Percentiles rank a stretch among this genome's conserved stretches.
These are phyloP conservation scores for Hanseniaspora osmophila DNA, from an alignment of 805 yeast species.

Conservation along the genomic window DNA sequence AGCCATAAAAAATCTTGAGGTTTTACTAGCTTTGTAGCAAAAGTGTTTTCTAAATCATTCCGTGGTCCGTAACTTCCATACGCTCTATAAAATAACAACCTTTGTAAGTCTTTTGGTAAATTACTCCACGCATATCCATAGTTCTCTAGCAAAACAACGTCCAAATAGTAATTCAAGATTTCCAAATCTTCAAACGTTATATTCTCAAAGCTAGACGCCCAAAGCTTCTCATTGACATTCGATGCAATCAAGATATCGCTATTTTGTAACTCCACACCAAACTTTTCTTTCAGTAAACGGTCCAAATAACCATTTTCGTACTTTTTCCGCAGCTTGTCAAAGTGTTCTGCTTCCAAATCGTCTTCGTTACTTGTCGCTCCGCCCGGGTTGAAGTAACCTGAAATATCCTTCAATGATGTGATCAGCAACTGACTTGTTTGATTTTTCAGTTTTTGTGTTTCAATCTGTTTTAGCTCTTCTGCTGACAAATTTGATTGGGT, in stretches of 20 bases:
- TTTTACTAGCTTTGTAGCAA: slow-evolving; percentile 29
- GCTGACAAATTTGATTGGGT: background rate
- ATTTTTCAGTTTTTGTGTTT: background rate
- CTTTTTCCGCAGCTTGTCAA: slow-evolving; percentile 5
- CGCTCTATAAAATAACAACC: slow-evolving; percentile 44
- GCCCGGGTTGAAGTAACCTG: slow-evolving; percentile 2
- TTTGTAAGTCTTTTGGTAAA: slow-evolving; percentile 35
- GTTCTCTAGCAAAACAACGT: slow-evolving; percentile 12
- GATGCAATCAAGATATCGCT: background rate
- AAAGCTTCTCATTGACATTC: background rate
- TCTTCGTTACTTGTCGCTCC: background rate
- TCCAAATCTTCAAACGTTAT: background rate
- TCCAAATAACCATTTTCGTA: background rate
- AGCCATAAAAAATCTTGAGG: slow-evolving; percentile 53
- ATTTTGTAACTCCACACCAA: background rate
- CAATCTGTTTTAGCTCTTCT: background rate
- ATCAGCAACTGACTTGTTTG: background rate
- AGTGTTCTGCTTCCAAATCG: slow-evolving; percentile 7
- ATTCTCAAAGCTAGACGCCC: background rate
- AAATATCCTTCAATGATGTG: background rate
- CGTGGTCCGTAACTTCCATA: slow-evolving; percentile 66
- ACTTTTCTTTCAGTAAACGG: background rate
- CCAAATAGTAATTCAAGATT: background rate
- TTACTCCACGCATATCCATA: slow-evolving; percentile 40
- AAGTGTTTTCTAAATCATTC: slow-evolving; percentile 29